These are phyloP conservation scores for Trichoderma koningii DNA, from an alignment of 2,329 filamentous ascomycete species.

Conservation along the genomic window DNA sequence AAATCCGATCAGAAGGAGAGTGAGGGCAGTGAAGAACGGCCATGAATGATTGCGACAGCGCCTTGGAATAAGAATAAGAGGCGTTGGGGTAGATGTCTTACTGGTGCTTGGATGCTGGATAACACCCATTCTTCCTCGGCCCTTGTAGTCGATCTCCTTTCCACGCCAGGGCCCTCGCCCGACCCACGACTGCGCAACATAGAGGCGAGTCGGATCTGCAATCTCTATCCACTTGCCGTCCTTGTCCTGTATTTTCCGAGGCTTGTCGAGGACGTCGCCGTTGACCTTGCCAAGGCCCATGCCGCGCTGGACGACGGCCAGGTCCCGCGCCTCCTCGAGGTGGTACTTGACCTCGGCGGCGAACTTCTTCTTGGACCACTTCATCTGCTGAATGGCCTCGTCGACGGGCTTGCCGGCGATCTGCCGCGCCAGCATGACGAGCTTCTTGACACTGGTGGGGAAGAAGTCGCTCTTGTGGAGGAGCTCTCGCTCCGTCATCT, in stretches of 20 bases:
- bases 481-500: constrained; percentile 61
- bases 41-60: not conserved
- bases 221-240: constrained; percentile 73
- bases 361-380: constrained; percentile 91
- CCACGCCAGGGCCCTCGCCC: constrained; percentile 68
- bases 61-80: not conserved
- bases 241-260: constrained; percentile 66
- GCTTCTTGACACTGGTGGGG: constrained; percentile 88
- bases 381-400: constrained; percentile 92
- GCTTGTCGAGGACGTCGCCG: constrained; percentile 44
- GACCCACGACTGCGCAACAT: constrained; percentile 92
- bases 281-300: constrained; percentile 71
- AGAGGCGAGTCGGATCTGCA: constrained; percentile 76
- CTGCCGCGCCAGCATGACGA: constrained; percentile 81
- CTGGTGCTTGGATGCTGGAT: constrained; percentile 73
- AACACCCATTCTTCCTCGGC: constrained; percentile 69
- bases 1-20: not conserved
- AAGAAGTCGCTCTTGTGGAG: constrained; percentile 67
- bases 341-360: constrained; percentile 78
- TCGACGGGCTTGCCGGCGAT: constrained; percentile 92
- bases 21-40: too few relatives aligned
- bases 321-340: constrained; percentile 77
- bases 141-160: constrained; percentile 67
- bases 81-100: constrained; percentile 49
- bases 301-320: constrained; percentile 75